These are phyloP conservation scores for Clitopilus passeckerianus DNA, from an alignment of 768 basidiomycete species.

Conservation along the genomic window DNA sequence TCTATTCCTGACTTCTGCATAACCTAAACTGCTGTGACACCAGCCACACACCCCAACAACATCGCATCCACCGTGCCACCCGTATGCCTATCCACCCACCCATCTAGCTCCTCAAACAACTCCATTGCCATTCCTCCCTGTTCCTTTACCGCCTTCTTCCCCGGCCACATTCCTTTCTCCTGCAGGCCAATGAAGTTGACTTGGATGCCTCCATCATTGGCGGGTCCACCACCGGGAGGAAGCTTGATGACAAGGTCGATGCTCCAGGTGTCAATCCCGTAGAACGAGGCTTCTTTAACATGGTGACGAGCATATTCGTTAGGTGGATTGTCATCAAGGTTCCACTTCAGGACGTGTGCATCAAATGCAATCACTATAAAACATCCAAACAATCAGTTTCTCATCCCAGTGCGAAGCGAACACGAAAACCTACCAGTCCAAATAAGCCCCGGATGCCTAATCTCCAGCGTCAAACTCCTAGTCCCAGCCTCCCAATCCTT, in stretches of 20 bases:
- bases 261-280: conserved; percentile 67
- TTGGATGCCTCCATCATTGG: conserved; percentile 2
- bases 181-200: conserved; percentile 81
- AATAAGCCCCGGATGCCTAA: conserved; percentile 78
- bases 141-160: conserved; percentile 47
- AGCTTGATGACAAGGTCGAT: conserved; percentile 69
- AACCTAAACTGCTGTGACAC: conserved; percentile 37
- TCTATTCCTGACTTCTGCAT: background rate
- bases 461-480: conserved; percentile 60
- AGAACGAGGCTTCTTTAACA: conserved; percentile 89
- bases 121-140: conserved; percentile 56
- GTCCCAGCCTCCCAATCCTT: conserved; percentile 55
- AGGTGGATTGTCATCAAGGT: conserved; percentile 74
- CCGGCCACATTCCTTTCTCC: conserved; percentile 85
- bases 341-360: conserved; percentile 85
- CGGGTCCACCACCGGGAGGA: conserved; percentile 13
- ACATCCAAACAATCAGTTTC: background rate
- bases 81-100: conserved; percentile 64
- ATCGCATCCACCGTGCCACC: conserved; percentile 63
- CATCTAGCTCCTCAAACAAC: conserved; percentile 71
- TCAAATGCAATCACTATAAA: conserved; percentile 79
- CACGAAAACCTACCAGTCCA: conserved; percentile 61
- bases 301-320: conserved; percentile 75
- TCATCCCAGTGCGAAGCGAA: background rate
- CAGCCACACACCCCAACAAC: conserved; percentile 68